These are phyloP conservation scores for Bipolaris victoriae DNA, from an alignment of 2,329 filamentous ascomycete genomes.

Conservation along the genomic window DNA sequence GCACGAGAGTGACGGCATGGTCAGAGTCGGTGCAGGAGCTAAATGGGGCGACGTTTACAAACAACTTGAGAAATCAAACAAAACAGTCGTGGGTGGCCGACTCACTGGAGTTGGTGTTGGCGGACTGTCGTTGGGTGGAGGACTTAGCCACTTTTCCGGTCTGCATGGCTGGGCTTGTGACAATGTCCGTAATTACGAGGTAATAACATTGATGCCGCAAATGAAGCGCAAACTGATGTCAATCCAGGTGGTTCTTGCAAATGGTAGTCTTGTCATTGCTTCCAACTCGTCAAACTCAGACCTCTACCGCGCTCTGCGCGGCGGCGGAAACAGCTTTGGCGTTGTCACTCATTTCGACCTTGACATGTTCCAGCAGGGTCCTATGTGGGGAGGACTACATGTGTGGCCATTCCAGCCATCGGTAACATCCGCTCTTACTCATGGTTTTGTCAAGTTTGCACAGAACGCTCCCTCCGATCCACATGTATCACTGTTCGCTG, in stretches of 20 bases:
- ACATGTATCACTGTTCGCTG: slow-evolving; percentile 5
- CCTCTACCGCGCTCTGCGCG: slow-evolving; percentile 47
- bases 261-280: slow-evolving; percentile 11
- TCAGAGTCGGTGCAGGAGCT: slow-evolving; percentile 20
- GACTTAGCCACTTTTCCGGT: slow-evolving; percentile 40
- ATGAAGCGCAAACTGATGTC: background rate
- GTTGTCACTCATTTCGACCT: slow-evolving; percentile 29
- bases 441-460: slow-evolving; percentile 4
- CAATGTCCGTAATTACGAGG: slow-evolving; percentile 40
- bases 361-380: slow-evolving; percentile 17
- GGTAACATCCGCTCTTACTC: background rate
- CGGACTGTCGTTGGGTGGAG: slow-evolving; percentile 38
- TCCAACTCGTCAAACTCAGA: slow-evolving; percentile 43
- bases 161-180: slow-evolving; percentile 41
- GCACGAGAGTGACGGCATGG: slow-evolving; percentile 8
- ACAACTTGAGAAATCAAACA: slow-evolving; percentile 6
- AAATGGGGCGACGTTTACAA: slow-evolving; percentile 43
- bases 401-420: slow-evolving; percentile 1
- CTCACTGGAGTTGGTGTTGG: slow-evolving; percentile 28
- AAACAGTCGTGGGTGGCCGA: slow-evolving; percentile 21
- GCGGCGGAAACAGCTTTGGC: slow-evolving; percentile 38
- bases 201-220: slow-evolving; percentile 6
- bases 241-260: slow-evolving; percentile 21
- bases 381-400: slow-evolving; percentile 18
- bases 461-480: background rate